Evolutionary conservation across 176 grass and related monocot genomes (phyloP), one percentile per base, ranked within the genome.

Genomic region (Raddia guianensis): DNA sequence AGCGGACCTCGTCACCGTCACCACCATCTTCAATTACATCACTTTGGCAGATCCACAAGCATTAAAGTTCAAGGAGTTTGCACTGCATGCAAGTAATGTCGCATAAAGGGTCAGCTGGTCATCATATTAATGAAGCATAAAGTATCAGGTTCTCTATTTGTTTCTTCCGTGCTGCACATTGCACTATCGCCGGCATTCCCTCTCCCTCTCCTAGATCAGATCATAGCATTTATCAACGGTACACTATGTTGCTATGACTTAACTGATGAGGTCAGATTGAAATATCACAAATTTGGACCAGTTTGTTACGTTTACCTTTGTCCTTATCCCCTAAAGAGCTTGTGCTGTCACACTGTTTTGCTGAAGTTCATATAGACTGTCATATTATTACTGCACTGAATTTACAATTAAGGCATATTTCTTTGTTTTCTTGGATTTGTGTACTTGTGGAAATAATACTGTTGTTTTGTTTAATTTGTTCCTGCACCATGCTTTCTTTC

Each of bases 371-470:
- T 60, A 14, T 68, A 14, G 33, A 60, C 56, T 61, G 3, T 74
- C 18, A 49, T 11, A 60, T 48, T 66, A 50, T 20, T 20, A 50
- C 14, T 62, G 2, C n/a, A 42, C 32, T 81, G 71, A 45, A 76
- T 53, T 42, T 80, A 55, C 7, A 58, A 7, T 40, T 21, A 60
- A 21, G 44, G 63, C 42, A 64, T 55, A 72, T 53, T 43, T 76
- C 19, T 32, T 63, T 20, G 2, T 83, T 45, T 52, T 9, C 62
- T 77, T 42, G 33, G 53, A 43, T 53, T 69, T 51, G 5, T 43
- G 59, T 50, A 77, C 9, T 42, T 63, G 8, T 12, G 77, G 21
- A 87, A 82, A 72, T 43, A 57, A 13, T 15, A 33, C 6, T 69
- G 21, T 55, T 15, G 12, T 35, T 60, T 47, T 63, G 1, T 75